Conservation (phyloP, 495 filamentous ascomycete species). For the Aspergillus cavernicola region DNA sequence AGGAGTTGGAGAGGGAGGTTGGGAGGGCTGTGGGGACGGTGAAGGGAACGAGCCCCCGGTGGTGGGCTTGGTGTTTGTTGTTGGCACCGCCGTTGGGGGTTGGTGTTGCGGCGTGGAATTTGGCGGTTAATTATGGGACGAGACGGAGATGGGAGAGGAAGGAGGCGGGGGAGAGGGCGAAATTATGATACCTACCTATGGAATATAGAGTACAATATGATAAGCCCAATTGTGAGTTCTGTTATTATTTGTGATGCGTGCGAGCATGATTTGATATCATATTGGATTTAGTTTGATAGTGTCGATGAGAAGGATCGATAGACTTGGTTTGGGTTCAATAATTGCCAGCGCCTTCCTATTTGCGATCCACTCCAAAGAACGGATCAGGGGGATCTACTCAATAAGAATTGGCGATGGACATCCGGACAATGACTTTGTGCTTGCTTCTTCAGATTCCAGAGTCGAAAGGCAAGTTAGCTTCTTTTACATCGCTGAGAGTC, state of each 20-base stretch:
- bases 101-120: slow-evolving; percentile 59
- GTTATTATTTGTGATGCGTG: background rate
- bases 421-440: background rate
- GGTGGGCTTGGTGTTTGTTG: slow-evolving; percentile 78
- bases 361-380: background rate
- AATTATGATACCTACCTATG: slow-evolving; percentile 55
- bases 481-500: background rate
- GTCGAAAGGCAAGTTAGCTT: too few species aligned
- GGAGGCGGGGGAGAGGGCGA: slow-evolving; percentile 64
- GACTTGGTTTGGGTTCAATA: slow-evolving; percentile 5
- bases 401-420: too few species aligned
- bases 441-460: background rate
- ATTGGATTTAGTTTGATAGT: background rate
- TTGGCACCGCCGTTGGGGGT: slow-evolving; percentile 68
- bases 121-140: slow-evolving; percentile 61
- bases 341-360: background rate
- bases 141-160: slow-evolving; percentile 66
- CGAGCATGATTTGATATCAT: background rate
- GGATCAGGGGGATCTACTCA: background rate
- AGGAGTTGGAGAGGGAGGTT: slow-evolving; percentile 63
- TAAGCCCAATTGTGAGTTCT: too few species aligned
- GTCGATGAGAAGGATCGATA: background rate
- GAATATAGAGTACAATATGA: too few species aligned
- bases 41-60: slow-evolving; percentile 58
- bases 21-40: slow-evolving; percentile 58